These are phyloP conservation scores for Hypoxylon sp. DNA, from an alignment of 2,329 filamentous ascomycete genomes.

Conservation along the genomic window DNA sequence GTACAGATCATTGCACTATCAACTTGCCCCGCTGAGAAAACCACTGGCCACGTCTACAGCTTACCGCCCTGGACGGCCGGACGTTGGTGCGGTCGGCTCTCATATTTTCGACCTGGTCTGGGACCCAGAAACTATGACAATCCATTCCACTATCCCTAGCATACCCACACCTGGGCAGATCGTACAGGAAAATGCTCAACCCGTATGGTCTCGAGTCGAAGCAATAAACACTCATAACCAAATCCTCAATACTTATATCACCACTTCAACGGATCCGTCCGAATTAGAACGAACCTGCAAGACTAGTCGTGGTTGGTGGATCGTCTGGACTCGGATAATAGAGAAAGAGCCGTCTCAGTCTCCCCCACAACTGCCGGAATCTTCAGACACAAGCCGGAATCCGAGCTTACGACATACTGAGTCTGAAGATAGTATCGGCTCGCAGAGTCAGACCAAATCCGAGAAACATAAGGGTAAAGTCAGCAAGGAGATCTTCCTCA, in stretches of 20 bases:
- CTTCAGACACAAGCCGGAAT: constrained; percentile 23
- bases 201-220: constrained; percentile 71
- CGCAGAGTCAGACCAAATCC: constrained; percentile 18
- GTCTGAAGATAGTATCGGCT: constrained; percentile 30
- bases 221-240: constrained; percentile 76
- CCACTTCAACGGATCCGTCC: constrained; percentile 60
- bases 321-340: constrained; percentile 74
- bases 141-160: constrained; percentile 76
- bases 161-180: constrained; percentile 67
- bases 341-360: constrained; percentile 47
- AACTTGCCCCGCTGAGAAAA: constrained; percentile 72
- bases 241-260: constrained; percentile 70
- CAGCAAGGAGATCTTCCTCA: constrained; percentile 73
- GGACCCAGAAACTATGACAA: constrained; percentile 69
- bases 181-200: constrained; percentile 47
- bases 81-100: constrained; percentile 54
- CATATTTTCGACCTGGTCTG: constrained; percentile 75
- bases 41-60: constrained; percentile 70
- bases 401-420: constrained; percentile 32
- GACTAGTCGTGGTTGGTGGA: constrained; percentile 78
- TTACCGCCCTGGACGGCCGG: constrained; percentile 69
- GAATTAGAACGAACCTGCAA: constrained; percentile 75
- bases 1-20: constrained; percentile 73
- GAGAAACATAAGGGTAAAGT: constrained; percentile 47
- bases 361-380: background rate